Evolutionary conservation across 164 flowering plant species (phyloP).

Genomic region (Tinospora cordifolia): DNA sequence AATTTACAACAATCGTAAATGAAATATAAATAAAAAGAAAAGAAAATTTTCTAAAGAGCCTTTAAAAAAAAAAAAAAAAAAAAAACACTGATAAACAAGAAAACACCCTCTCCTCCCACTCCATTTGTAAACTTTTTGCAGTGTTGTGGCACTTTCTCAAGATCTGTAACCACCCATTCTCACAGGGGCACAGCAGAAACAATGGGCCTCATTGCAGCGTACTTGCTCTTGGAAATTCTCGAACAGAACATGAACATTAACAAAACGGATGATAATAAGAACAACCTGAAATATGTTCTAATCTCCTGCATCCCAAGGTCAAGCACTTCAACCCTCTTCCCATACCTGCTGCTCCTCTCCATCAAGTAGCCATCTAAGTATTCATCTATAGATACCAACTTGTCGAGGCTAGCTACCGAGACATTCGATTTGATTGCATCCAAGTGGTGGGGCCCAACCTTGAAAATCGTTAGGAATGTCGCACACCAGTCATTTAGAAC

Average conservation of each 20-base stretch:
- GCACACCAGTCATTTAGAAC: slow-evolving; percentile 86
- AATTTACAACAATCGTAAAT: slow-evolving; percentile 12
- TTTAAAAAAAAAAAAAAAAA: too few relatives aligned
- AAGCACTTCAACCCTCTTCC: slow-evolving; percentile 67
- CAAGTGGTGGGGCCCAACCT: slow-evolving; percentile 39
- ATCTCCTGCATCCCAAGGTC: slow-evolving; percentile 89
- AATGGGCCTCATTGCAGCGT: slow-evolving; percentile 32
- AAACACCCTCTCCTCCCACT: neutral
- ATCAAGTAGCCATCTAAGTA: slow-evolving; percentile 64
- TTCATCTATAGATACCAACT: slow-evolving; percentile 67
- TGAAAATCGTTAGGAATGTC: slow-evolving; percentile 66
- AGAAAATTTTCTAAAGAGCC: neutral
- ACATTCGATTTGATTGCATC: slow-evolving; percentile 27
- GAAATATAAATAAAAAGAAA: neutral
- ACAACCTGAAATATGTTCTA: slow-evolving; percentile 80
- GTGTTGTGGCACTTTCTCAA: neutral
- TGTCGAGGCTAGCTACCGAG: slow-evolving; percentile 24
- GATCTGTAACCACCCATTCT: slow-evolving; percentile 9
- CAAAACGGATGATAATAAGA: slow-evolving; percentile 71
- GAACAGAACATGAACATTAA: slow-evolving; percentile 93
- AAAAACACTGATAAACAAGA: neutral
- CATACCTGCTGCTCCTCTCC: slow-evolving; percentile 65
- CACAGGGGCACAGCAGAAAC: slow-evolving; percentile 33
- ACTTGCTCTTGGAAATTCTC: slow-evolving; percentile 77
- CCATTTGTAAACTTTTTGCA: neutral